Percentiles rank a stretch among this genome's conserved stretches.
These are phyloP conservation scores for Mortierella sp. DNA, from an alignment of 371 early-diverging fungal species.

Conservation along the genomic window DNA sequence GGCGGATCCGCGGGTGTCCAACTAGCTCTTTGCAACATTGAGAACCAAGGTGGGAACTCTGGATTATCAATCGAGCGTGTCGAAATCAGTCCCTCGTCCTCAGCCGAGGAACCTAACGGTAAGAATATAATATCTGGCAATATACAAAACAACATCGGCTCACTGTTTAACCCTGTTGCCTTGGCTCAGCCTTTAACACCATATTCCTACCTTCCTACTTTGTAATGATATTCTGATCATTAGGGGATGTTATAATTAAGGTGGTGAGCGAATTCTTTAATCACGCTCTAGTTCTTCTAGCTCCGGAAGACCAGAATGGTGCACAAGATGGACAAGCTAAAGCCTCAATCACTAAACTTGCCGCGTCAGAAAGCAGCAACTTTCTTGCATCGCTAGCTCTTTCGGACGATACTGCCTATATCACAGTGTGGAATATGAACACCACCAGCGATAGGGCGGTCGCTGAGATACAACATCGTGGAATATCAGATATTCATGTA, in stretches of 20 bases:
- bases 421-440: conserved; percentile 38
- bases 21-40: conserved; percentile 26
- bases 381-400: conserved; percentile 38
- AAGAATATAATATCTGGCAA: too few species aligned
- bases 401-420: conserved; percentile 12
- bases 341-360: conserved; percentile 22
- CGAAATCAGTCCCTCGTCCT: conserved; percentile 24
- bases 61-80: conserved; percentile 40
- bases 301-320: neutral
- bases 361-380: conserved; percentile 13
- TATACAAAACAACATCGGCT: too few species aligned
- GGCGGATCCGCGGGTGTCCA: conserved; percentile 15
- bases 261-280: too few species aligned
- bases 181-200: too few species aligned
- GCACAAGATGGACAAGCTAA: neutral
- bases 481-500: conserved; percentile 19
- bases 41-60: conserved; percentile 8
- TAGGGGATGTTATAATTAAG: neutral
- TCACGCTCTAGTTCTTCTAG: neutral
- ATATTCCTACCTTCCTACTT: too few species aligned
- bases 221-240: neutral
- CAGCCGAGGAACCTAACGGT: neutral
- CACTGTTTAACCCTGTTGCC: too few species aligned
- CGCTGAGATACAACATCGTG: neutral
- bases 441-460: neutral